Conservation (phyloP, 164 flowering plant genomes). For the Piper longum region DNA sequence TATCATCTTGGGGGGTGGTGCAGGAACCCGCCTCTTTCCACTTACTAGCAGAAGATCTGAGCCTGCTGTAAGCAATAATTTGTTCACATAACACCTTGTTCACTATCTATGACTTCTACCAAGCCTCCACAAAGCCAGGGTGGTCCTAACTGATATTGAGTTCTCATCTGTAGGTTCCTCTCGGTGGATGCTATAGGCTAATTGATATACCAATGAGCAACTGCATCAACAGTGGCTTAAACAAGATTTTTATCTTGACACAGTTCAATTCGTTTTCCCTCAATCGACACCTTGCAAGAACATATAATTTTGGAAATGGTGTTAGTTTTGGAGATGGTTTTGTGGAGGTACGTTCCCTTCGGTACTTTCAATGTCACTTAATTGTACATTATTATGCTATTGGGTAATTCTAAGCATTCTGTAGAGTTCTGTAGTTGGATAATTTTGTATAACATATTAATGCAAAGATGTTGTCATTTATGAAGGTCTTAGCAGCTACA, state of each 20-base stretch:
- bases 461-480: not conserved
- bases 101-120: too few relatives aligned
- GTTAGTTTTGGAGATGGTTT: constrained; percentile 83
- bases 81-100: too few relatives aligned
- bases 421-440: not conserved
- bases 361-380: not conserved
- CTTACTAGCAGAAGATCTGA: constrained; percentile 68
- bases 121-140: not conserved
- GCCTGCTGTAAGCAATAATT: constrained; percentile 56
- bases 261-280: constrained; percentile 89
- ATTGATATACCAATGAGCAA: constrained; percentile 98
- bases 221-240: constrained; percentile 85
- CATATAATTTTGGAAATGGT: constrained; percentile 68
- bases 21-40: constrained; percentile 73
- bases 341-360: constrained; percentile 55
- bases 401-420: not conserved
- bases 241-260: constrained; percentile 80
- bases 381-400: too few relatives aligned
- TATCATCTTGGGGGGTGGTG: constrained; percentile 80
- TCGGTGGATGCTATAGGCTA: constrained; percentile 89
- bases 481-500: constrained; percentile 83
- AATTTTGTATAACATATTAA: not conserved
- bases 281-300: constrained; percentile 72
- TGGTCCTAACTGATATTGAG: not conserved
- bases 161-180: constrained; percentile 47